Percentiles rank a stretch among this genome's conserved stretches.
phyloP scores from a whole-genome alignment of 257 asterid genomes.

The Penstemon barbatus region DNA sequence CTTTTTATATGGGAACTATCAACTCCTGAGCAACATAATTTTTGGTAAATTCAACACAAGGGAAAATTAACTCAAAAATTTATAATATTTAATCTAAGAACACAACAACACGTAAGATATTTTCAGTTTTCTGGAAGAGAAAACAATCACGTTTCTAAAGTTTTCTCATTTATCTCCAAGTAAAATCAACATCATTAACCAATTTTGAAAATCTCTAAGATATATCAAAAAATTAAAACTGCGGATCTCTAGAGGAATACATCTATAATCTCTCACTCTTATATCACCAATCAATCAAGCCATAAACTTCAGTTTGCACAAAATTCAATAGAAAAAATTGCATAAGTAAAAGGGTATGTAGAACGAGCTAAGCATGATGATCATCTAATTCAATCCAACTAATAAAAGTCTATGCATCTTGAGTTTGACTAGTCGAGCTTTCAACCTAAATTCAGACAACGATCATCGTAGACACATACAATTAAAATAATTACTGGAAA shows the following conservation, averaged over 20 bases:
- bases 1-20: background rate
- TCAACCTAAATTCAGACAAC: background rate
- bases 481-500: background rate
- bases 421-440: conserved; percentile 18
- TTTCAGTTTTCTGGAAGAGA: background rate
- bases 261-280: background rate
- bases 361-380: background rate
- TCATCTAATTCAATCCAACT: conserved; percentile 18
- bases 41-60: background rate
- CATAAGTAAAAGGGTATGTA: conserved; percentile 2
- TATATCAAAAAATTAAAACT: background rate
- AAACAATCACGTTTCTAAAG: background rate
- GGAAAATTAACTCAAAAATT: background rate
- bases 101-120: background rate
- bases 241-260: background rate
- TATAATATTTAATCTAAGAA: background rate
- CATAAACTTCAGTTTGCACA: conserved; percentile 19
- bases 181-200: background rate
- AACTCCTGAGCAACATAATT: background rate
- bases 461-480: background rate
- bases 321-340: background rate
- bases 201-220: background rate
- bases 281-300: conserved; percentile 12
- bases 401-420: conserved; percentile 7
- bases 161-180: background rate